Evolutionary conservation across 768 basidiomycete genomes (phyloP), one percentile per base, ranked within the genome.

Genomic region (Austroboletus eburneus): DNA sequence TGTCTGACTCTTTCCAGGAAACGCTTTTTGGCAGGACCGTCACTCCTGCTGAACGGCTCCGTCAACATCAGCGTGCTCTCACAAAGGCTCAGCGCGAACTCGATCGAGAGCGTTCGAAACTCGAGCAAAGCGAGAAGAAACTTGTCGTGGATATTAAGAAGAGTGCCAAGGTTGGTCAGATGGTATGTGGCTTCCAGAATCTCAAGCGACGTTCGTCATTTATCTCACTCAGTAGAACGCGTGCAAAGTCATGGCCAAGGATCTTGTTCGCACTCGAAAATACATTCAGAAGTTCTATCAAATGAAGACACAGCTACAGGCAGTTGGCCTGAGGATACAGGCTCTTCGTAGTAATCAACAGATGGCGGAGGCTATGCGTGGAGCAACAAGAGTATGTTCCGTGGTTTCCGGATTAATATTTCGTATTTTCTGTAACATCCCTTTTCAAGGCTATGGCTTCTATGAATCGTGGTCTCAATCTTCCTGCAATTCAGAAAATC

Each of bases 301-400:
- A 64, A 98, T 99, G 95, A 81, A 91, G 47, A 98, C 96, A 3
- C 96, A 98, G 63, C 78, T 99, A 2, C 96, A 99, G 68, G 96
- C 95, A 6, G 91, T 99, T 34, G 83, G 87, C 10, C 74, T 99
- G 46, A 78, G 96, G 52, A 95, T 99, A 75, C 96, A 99, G 68
- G 92, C 93, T 7, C 74, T 99, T 48, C 74, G 96, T 61, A 94
- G 91, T 63, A 98, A 98, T 64, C 92, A 98, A 66, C 91, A 95
- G 71, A 99, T 99, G 96, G 95, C 94, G 1, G 91, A 94, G 45
- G 96, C 96, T 2, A 99, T 99, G 95, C 85, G 92, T 56, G 96
- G 96, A 34, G 96, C 96, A 24, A 95, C 93, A 25, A 81, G 91
- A 58, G 95, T 94, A 64, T 54, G 85, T 72, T 46, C 33, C n/a